Evolutionary conservation across 352 stramenopile genomes (phyloP), one percentile per base, ranked within the genome.

Genomic region (Phytophthora chlamydospora): DNA sequence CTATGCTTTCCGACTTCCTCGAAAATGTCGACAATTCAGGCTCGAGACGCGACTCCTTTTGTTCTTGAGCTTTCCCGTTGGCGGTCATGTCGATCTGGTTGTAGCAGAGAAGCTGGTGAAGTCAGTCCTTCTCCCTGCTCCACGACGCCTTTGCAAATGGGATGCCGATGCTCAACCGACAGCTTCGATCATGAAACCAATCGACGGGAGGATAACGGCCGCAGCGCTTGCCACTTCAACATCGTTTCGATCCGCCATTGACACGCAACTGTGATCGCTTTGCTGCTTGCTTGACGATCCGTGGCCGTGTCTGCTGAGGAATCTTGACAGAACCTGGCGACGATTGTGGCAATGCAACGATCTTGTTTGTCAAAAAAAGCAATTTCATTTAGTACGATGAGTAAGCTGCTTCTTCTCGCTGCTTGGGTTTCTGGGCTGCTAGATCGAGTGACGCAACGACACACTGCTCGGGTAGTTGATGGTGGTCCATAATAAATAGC

Each of bases 401-500:
- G 36, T 43, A 66, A 67, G 54, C 50, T 56, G 56, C 48, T 66
- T 56, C 35, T 57, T 61, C 62, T 59, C 59, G 32, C 52, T 53
- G 56, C 46, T 65, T 54, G 31, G 51, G 31, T 24, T 67, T 36
- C 42, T 39, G 41, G 31, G 59, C 43, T 65, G 48, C 47, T 62
- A 58, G 51, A 51, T 56, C 36, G 48, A 41, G 35, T 58, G 41
- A 69, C 63, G 55, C 50, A 19, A 73, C 52, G 46, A 57, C 19
- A 64, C 45, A 66, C 48, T 24, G 53, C 29, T 58, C 19, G 36
- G 52, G 62, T 62, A 35, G 45, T 58, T 66, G 40, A 60, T 45
- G 62, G 62, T 59, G 55, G 47, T 53, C 42, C 45, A 60, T 62
- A 73, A 76, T 76, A 76, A 76, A 76, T 73, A 76, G 68, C 64